These are phyloP conservation scores for Nannochloris sp. DNA, from an alignment of 139 green algal species.

Conservation along the genomic window DNA sequence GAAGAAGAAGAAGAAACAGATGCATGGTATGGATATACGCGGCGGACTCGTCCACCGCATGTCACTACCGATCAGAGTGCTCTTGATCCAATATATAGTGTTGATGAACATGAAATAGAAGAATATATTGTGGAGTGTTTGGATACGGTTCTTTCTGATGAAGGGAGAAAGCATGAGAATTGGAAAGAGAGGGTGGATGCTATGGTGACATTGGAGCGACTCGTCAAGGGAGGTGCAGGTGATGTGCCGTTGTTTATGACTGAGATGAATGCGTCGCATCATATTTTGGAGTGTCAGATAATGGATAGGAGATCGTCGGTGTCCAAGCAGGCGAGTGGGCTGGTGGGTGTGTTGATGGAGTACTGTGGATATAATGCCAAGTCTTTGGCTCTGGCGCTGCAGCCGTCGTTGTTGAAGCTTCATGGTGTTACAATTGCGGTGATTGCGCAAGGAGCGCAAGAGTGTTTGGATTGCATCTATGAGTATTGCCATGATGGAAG, in stretches of 20 bases:
- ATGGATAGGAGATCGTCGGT: conserved; percentile 56
- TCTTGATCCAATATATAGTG: not conserved
- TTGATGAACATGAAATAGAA: not conserved
- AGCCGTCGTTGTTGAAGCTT: conserved; percentile 59
- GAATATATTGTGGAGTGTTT: conserved; percentile 15
- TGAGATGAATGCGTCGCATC: conserved; percentile 14
- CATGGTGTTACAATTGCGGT: conserved; percentile 67
- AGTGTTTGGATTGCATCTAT: conserved; percentile 35
- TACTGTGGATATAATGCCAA: conserved; percentile 43
- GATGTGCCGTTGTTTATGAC: conserved; percentile 26
- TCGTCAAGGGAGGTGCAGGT: conserved; percentile 46
- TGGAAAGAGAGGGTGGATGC: conserved; percentile 39
- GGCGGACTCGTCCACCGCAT: not conserved
- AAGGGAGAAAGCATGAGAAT: no score
- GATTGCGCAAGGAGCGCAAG: conserved; percentile 46
- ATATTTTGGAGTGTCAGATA: conserved; percentile 23
- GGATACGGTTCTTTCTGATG: not conserved
- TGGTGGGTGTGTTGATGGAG: conserved; percentile 44
- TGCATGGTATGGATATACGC: no score
- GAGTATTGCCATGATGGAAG: conserved; percentile 37
- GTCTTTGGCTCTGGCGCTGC: conserved; percentile 31
- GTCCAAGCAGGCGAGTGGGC: conserved; percentile 50
- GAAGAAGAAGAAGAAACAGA: no score
- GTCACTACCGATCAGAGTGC: not conserved
- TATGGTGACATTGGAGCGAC: conserved; percentile 57